A percentile compares a stretch with the other conserved stretches of the same genome.
Evolutionary conservation across 768 basidiomycete genomes (phyloP).

Genomic region (Auricularia auricula-judae): DNA sequence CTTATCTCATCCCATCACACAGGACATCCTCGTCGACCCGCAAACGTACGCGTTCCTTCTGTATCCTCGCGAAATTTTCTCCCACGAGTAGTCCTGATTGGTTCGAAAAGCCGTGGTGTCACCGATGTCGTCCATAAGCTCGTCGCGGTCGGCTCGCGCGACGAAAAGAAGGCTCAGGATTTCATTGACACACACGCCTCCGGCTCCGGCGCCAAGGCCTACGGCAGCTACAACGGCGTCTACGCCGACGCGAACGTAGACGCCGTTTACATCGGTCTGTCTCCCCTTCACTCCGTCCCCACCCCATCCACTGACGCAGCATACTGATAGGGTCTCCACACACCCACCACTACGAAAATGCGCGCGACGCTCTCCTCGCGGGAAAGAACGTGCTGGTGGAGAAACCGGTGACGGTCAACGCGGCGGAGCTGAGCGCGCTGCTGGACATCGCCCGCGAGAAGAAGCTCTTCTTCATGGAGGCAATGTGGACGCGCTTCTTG

Average conservation of each 20-base stretch:
- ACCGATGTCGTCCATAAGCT: conserved; percentile 59
- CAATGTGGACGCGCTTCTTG: conserved; percentile 79
- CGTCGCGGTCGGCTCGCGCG: conserved; percentile 69
- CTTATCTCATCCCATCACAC: not conserved
- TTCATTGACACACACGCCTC: conserved; percentile 49
- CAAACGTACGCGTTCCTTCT: conserved; percentile 33
- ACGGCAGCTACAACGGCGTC: conserved; percentile 64
- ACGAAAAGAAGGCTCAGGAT: conserved; percentile 49
- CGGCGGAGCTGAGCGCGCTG: conserved; percentile 63
- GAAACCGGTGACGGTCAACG: conserved; percentile 76
- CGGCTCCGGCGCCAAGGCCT: conserved; percentile 48
- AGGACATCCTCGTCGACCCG: conserved; percentile 74
- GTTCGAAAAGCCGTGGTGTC: conserved; percentile 41
- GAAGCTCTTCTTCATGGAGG: conserved; percentile 86
- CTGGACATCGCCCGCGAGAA: conserved; percentile 64
- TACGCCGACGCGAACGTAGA: conserved; percentile 67
- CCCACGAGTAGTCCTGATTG: no score
- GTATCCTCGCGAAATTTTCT: not conserved
- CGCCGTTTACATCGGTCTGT: conserved; percentile 60
- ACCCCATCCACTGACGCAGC: not conserved
- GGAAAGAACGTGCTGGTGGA: conserved; percentile 84
- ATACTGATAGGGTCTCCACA: conserved; percentile 61
- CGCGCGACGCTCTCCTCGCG: conserved; percentile 62
- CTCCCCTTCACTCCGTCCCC: not conserved
- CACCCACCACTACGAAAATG: conserved; percentile 69